Evolutionary conservation across 2,329 filamentous ascomycete species (phyloP).

Genomic region (Biscogniauxia mediterranea): DNA sequence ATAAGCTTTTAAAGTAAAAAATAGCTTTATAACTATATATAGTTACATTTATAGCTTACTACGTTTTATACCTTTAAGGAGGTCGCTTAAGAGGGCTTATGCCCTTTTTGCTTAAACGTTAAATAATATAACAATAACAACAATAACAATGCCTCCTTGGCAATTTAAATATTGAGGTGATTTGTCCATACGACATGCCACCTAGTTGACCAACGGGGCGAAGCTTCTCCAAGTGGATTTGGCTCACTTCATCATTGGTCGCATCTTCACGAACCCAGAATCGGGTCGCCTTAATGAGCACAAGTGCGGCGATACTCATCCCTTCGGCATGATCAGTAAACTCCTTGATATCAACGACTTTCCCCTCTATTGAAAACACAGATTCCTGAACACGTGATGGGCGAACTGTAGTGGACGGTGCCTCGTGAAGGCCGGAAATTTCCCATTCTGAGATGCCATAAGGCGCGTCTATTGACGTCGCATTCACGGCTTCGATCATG

Average conservation of each 20-base stretch:
- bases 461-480: conserved; percentile 56
- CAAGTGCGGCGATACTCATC: neutral
- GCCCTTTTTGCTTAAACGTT: no score
- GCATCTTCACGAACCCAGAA: conserved; percentile 11
- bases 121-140: no score
- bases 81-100: no score
- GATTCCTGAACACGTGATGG: conserved; percentile 28
- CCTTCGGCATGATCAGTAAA: neutral
- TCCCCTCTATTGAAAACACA: conserved; percentile 16
- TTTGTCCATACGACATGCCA: conserved; percentile 5
- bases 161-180: conserved; percentile 2
- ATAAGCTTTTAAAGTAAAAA: no score
- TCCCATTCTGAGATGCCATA: conserved; percentile 50
- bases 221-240: conserved; percentile 2
- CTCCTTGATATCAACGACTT: neutral
- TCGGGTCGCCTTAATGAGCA: conserved; percentile 5
- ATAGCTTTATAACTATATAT: no score
- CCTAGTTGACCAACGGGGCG: conserved; percentile 7
- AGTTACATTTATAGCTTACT: no score
- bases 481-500: conserved; percentile 61
- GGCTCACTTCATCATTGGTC: neutral
- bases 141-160: conserved; percentile 1
- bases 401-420: conserved; percentile 10
- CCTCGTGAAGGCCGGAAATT: conserved; percentile 22
- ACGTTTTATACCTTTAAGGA: no score